Evolutionary conservation across 148 eudicot species (phyloP).

Genomic region (Polygonum aviculare): DNA sequence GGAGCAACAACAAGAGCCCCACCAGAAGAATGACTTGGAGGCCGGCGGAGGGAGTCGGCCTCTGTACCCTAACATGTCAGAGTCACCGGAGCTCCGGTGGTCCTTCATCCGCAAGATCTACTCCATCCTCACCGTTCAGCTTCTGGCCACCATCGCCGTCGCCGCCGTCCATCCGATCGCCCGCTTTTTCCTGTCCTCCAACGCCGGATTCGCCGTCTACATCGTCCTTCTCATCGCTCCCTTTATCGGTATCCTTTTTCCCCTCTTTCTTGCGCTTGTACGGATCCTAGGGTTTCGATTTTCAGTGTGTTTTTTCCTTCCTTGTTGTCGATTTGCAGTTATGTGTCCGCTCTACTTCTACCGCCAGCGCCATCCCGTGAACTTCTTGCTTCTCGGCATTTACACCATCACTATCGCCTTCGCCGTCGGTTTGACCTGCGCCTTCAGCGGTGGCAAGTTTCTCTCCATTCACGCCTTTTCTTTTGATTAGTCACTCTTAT

Average conservation of each 20-base stretch:
- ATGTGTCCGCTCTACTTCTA: conserved; percentile 54
- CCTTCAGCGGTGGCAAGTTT: conserved; percentile 45
- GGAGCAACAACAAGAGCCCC: conserved; percentile 33
- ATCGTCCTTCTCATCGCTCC: conserved; percentile 63
- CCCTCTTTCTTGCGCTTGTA: background rate
- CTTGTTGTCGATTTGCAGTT: conserved; percentile 26
- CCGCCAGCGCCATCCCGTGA: conserved; percentile 55
- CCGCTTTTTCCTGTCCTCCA: conserved; percentile 45
- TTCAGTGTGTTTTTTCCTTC: background rate
- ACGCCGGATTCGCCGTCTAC: conserved; percentile 54
- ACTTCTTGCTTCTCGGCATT: conserved; percentile 54
- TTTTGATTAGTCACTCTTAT: background rate
- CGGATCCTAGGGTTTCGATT: background rate
- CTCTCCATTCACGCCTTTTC: background rate
- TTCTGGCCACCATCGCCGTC: conserved; percentile 68
- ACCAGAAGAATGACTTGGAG: conserved; percentile 60
- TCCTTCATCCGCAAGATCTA: conserved; percentile 78
- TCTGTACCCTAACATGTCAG: conserved; percentile 62
- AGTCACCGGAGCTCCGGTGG: conserved; percentile 72
- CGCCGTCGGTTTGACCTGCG: conserved; percentile 51
- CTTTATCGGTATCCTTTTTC: conserved; percentile 33
- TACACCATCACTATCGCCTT: conserved; percentile 48
- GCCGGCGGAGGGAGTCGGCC: conserved; percentile 29
- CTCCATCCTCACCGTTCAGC: conserved; percentile 53
- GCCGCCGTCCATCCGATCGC: conserved; percentile 54